Base-by-base conservation (phyloP, 371 early-diverging fungal species). In the Apophysomyces sp. region DNA sequence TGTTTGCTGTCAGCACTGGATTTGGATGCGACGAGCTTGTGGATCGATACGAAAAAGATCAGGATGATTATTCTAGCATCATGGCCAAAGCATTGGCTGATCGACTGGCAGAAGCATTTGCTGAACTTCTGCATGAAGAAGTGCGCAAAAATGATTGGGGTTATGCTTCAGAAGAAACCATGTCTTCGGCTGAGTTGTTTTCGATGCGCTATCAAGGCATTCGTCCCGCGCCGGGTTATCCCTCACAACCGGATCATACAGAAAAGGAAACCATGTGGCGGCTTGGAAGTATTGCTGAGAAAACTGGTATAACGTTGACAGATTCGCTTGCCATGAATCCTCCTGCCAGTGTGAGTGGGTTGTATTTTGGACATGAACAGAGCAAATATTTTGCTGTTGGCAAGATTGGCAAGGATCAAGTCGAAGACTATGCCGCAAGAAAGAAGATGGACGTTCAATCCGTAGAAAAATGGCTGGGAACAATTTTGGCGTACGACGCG, bases 81-180 rank as follows among this genome's bases (percentile, higher is more conserved):
- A 94, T 96, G 95, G 87, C 88, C 67, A 96, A 96, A 76, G 93
- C 95, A 0, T 73, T 96, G 37, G 96, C 96, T 2, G 96, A 96
- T 74, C 92, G 96, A 66, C 73, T 96, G 40, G 95, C 94, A 0
- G 96, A 96, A 69, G 95, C 94, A 0, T 83, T 94, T 71, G 94
- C 96, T 3, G 96, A 96, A 73, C 80, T 84, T 55, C 66, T 96
- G 56, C 96, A 96, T 71, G 90, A 92, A 65, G 85, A 90, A 57
- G 88, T 95, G 51, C 89, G 96, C 26, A 88, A 84, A 53, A 82
- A 88, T 15, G 81, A 87, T 44, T 96, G 96, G 96, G 96, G 94
- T 24, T 96, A 94, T 79, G 84, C 90, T 5, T 75, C 84, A 5
- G 80, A 90, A 11, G 95, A 95, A 76, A 72, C 72, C 1, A 77